Conservation (phyloP, 495 filamentous ascomycete species). For the Trichoderma erinaceum region DNA sequence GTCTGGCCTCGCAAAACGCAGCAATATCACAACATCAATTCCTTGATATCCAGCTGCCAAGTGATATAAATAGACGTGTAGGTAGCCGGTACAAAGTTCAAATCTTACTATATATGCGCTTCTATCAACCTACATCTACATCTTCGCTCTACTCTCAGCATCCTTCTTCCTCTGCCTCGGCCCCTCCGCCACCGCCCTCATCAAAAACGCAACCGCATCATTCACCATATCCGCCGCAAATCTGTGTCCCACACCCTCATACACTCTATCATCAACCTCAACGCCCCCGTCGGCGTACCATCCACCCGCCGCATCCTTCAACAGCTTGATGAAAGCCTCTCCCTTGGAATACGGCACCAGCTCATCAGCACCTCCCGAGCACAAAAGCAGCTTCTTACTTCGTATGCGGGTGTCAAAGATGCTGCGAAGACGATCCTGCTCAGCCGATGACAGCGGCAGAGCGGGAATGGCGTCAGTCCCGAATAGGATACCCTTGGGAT, state of each 20-base stretch:
- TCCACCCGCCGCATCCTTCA: slow-evolving; percentile 53
- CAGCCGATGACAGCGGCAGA: slow-evolving; percentile 15
- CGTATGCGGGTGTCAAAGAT: slow-evolving; percentile 48
- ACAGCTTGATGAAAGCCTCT: slow-evolving; percentile 62
- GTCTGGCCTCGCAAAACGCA: no score
- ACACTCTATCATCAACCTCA: slow-evolving; percentile 66
- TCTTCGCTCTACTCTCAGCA: background rate
- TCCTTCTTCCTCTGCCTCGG: background rate
- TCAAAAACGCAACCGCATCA: slow-evolving; percentile 62
- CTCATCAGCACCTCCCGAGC: slow-evolving; percentile 73
- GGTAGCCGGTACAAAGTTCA: no score
- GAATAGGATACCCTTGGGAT: slow-evolving; percentile 66
- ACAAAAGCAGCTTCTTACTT: slow-evolving; percentile 70
- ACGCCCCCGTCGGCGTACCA: slow-evolving; percentile 56
- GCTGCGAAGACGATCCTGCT: slow-evolving; percentile 37
- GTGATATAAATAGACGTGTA: no score
- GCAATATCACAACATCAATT: no score
- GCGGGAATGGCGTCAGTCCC: slow-evolving; percentile 38
- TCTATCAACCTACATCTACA: background rate
- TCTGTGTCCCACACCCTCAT: slow-evolving; percentile 64
- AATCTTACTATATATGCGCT: background rate
- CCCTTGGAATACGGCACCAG: slow-evolving; percentile 72
- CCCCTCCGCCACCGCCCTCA: slow-evolving; percentile 38
- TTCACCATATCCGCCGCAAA: slow-evolving; percentile 66
- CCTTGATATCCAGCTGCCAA: no score